Conservation (phyloP, 805 yeast genomes). For the Pichia manshurica region DNA sequence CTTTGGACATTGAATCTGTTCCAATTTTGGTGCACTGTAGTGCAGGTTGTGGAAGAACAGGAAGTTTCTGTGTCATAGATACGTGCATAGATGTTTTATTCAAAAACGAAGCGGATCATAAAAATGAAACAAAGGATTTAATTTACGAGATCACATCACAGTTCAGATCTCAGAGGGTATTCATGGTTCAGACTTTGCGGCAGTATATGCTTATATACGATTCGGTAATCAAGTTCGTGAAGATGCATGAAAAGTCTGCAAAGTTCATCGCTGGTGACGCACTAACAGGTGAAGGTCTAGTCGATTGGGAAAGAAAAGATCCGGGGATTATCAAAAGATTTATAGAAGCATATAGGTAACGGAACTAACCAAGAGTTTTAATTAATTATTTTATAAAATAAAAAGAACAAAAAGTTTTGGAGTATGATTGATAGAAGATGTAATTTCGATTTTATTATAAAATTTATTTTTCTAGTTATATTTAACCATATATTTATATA, state of each 20-base stretch:
- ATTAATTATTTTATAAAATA: not conserved
- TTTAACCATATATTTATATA: too few species aligned
- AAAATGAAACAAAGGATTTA: constrained; percentile 31
- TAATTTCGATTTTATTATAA: too few species aligned
- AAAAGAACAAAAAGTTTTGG: too few species aligned
- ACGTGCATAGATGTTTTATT: constrained; percentile 38
- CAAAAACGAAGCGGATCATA: constrained; percentile 11
- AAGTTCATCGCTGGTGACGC: not conserved
- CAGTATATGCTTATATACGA: constrained; percentile 51
- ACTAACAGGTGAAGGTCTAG: constrained; percentile 12
- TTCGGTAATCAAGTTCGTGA: constrained; percentile 27
- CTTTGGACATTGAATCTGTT: constrained; percentile 10
- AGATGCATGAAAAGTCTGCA: constrained; percentile 12
- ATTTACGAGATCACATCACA: constrained; percentile 41
- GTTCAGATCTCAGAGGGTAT: constrained; percentile 46
- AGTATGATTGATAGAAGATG: too few species aligned
- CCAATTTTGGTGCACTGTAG: constrained; percentile 86
- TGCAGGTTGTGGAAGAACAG: constrained; percentile 97
- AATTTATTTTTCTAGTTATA: not conserved
- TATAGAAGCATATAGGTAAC: constrained; percentile 4
- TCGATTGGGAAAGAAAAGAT: constrained; percentile 16
- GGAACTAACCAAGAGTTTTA: not conserved
- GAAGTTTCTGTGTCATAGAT: constrained; percentile 76
- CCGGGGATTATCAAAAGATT: constrained; percentile 12
- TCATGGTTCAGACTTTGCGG: constrained; percentile 54